phyloP scores from a whole-genome alignment of 257 asterid genomes.

The Rauvolfia tetraphylla region DNA sequence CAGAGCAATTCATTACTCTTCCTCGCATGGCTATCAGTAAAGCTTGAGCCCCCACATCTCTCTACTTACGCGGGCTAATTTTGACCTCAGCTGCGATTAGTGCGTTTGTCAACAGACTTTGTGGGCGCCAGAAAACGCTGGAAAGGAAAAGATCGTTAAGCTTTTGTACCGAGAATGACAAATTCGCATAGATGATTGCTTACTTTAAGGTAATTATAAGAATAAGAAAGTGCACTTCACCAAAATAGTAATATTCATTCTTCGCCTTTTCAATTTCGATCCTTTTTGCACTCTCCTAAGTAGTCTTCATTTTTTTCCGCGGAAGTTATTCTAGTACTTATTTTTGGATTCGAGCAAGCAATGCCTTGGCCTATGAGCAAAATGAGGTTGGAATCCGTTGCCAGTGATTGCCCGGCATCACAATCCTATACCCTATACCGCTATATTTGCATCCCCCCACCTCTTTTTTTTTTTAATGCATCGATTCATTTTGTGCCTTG shows the following conservation, averaged over 20 bases:
- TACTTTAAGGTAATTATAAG: background rate
- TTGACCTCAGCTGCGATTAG: background rate
- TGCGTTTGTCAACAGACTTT: background rate
- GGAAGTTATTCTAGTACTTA: background rate
- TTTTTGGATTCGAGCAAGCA: background rate
- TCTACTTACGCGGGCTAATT: background rate
- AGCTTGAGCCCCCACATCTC: background rate
- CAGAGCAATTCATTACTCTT: background rate
- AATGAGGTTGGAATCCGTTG: background rate
- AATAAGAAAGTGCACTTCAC: background rate
- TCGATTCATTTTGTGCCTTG: no score
- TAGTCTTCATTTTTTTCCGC: background rate
- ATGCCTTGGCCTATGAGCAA: background rate
- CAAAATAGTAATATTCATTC: background rate
- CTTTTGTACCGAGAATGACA: constrained; percentile 2
- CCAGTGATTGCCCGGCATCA: background rate
- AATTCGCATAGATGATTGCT: constrained; percentile 1
- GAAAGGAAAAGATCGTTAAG: background rate
- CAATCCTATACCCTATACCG: no score
- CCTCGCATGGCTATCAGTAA: background rate
- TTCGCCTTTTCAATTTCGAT: background rate
- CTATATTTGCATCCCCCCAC: no score
- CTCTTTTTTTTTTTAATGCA: no score
- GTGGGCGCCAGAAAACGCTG: constrained; percentile 3
- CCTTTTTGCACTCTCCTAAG: background rate